Evolutionary conservation across 805 yeast species (phyloP), one percentile per base, ranked within the genome.

Genomic region (Ogataea chonburiensis): DNA sequence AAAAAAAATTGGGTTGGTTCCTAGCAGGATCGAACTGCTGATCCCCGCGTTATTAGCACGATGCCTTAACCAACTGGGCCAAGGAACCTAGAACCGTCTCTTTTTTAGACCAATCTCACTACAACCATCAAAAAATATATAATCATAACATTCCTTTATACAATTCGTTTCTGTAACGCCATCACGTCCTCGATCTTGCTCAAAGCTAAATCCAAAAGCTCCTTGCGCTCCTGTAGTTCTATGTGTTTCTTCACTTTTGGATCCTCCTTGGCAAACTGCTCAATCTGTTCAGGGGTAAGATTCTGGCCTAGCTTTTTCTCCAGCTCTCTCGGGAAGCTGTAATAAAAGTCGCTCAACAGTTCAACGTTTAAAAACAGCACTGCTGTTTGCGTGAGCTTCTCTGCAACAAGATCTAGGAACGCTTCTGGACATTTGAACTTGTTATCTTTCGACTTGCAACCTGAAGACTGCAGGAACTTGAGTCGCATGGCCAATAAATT

Each of bases 341-440:
- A 93, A 58, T 91, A 94, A 56, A 93, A 93, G 61, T 94, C 98
- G 48, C 95, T 84, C 45, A 93, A 67, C 38, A 93, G 67, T 61
- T 93, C 99, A 38, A 94, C 98, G 56, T 93, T 93, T 56, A 93
- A 66, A 53, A 93, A 93, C 43, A 93, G 63, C 3, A 93, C 93
- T 0, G 98, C 93, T 0, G 98, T 93, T 9, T 91, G 83, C 0
- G 97, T 86, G 16, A 93, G 66, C 60, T 93, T 93, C 45, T 87
- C 89, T 34, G 93, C 82, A 4, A 93, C 96, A 3, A 87, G 95
- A 55, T 87, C 95, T 57, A 93, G 68, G 49, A 89, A 94, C 5
- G 89, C 75, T 59, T 93, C 99, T 0, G 99, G 99, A 56, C 99
- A 93, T 49, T 80, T 82, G 57, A 81, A 87, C 59, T 85, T 88